Percentiles rank a stretch among this genome's conserved stretches.
These are phyloP conservation scores for Vinca minor DNA, from an alignment of 257 asterid species.

Conservation along the genomic window DNA sequence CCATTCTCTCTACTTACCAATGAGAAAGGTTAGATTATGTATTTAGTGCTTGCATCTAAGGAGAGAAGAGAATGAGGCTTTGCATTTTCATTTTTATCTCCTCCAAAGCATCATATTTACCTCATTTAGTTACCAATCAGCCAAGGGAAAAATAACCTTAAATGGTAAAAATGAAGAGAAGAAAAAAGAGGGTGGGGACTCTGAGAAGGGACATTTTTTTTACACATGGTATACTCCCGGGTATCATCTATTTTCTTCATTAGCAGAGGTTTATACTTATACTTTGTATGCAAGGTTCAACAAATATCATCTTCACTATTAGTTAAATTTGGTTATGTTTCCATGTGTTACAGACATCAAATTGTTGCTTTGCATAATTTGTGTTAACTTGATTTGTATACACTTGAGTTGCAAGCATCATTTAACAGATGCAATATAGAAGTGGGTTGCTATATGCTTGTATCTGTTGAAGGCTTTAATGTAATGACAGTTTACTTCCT, in stretches of 20 bases:
- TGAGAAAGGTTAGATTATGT: neutral
- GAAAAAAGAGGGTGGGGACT: neutral
- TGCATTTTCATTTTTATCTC: neutral
- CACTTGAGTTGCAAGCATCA: neutral
- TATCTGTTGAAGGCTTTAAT: too few species aligned
- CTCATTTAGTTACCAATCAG: neutral
- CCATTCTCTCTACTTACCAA: neutral
- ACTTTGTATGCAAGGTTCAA: neutral
- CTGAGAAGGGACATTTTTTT: too few species aligned
- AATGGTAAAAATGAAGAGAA: neutral
- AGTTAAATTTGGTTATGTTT: neutral
- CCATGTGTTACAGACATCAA: neutral
- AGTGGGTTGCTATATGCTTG: too few species aligned
- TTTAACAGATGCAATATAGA: neutral
- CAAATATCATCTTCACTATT: neutral
- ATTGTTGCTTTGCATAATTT: neutral
- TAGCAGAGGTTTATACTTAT: neutral
- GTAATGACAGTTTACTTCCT: too few species aligned
- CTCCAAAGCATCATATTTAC: neutral
- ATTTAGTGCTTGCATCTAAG: neutral
- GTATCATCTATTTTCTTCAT: neutral
- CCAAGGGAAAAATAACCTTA: neutral
- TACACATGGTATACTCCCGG: neutral
- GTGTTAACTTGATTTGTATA: neutral
- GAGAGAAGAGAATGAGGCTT: too few species aligned